A percentile compares a stretch with the other conserved stretches of the same genome.
Conservation (phyloP, 768 basidiomycete genomes). For the Mycena pura region DNA sequence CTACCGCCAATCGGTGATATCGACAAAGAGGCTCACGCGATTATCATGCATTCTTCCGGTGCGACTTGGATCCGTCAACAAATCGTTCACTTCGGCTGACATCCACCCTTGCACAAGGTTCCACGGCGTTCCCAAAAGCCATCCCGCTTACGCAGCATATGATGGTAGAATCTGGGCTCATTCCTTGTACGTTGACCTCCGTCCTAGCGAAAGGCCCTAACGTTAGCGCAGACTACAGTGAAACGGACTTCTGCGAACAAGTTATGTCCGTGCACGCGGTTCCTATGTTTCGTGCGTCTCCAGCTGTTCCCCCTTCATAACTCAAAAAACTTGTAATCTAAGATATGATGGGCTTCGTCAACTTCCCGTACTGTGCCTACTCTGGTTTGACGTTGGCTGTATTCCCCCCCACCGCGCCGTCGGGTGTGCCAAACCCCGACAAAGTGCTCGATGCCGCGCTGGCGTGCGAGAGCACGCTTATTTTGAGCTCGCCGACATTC, state of each 20-base stretch:
- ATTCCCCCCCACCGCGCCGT: too few relatives aligned
- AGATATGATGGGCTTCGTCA: not conserved
- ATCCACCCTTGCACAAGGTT: not conserved
- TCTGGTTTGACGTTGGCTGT: too few relatives aligned
- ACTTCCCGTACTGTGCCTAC: too few relatives aligned
- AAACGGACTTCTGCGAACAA: not conserved
- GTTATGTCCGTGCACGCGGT: not conserved
- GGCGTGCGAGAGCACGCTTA: too few relatives aligned
- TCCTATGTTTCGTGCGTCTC: not conserved
- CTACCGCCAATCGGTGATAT: too few relatives aligned
- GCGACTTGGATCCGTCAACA: not conserved
- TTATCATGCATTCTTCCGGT: constrained; percentile 4
- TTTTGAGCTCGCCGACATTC: too few relatives aligned
- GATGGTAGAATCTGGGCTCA: not conserved
- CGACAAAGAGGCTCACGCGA: too few relatives aligned
- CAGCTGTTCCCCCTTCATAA: not conserved
- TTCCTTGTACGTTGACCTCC: not conserved
- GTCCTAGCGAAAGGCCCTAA: not conserved
- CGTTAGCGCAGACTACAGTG: not conserved
- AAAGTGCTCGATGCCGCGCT: too few relatives aligned
- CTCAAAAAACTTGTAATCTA: not conserved
- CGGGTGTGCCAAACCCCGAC: too few relatives aligned
- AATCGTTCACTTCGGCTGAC: not conserved
- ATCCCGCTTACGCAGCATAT: not conserved
- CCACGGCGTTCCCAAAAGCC: not conserved